Base-by-base conservation (phyloP, 2,329 filamentous ascomycete genomes). In the Neocatenulostroma microsporum region DNA sequence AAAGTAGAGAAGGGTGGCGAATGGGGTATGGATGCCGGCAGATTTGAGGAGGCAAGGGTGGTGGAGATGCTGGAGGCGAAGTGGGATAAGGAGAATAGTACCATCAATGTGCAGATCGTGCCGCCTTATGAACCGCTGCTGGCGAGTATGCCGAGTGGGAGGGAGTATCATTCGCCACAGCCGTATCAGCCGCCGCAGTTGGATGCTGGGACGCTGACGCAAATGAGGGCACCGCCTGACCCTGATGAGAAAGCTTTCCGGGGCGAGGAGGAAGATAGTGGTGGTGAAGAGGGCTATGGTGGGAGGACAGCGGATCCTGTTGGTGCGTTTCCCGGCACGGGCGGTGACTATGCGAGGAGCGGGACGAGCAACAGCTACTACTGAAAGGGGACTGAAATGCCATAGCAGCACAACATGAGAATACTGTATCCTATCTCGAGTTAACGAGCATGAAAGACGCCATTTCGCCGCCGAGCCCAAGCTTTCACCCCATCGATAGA, bases 21-120 rank as follows among this genome's bases (percentile, higher is more conserved):
- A 19, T 91, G 85, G 84, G 88, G 88, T 0, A 69, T 80, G 30
- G 88, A 95, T 62, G 89, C 81, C 0, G 89, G 91, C 1, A 80
- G 76, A 50, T 63, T 85, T n/a, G 91, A 96, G 58, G 91, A 98
- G 62, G 78, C 73, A 2, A 73, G 87, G 37, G 82, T 96, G 2
- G 70, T 95, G 34, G 84, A 91, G 51, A 85, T 91, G 78, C 66
- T 98, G 21, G 76, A 93, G 51, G 73, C 70, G 24, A 95, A 94
- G 58, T 95, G 91, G 89, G 78, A 76, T 44, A 91, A 87, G 64
- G 78, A 87, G 62, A 98, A 98, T 55, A 86, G 95, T 60, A 94
- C 84, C 78, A 80, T 94, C 51, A 85, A 88, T 42, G 81, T 86
- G 0, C 86, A 94, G 57, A 38, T 69, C 2, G 73, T 96, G 21